Evolutionary conservation across 2,329 filamentous ascomycete genomes (phyloP).

Genomic region (Amauroascus niger): DNA sequence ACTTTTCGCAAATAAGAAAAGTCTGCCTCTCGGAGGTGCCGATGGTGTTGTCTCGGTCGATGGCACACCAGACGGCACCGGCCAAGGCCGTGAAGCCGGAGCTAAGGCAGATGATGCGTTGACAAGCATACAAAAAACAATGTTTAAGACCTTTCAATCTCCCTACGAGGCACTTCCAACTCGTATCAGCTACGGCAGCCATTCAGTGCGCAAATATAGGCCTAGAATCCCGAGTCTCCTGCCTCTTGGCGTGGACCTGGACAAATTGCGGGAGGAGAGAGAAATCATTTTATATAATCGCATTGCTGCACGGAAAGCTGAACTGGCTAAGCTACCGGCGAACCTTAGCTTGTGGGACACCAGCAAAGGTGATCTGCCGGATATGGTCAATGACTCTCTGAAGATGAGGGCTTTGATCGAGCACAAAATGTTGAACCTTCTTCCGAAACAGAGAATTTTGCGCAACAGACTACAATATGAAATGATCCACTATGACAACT

Average conservation of each 20-base stretch:
- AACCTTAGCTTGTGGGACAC: constrained; percentile 84
- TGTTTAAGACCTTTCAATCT: constrained; percentile 64
- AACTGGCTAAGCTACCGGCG: constrained; percentile 72
- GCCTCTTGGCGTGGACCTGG: constrained; percentile 77
- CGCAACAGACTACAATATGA: constrained; percentile 80
- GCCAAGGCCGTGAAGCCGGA: constrained; percentile 21
- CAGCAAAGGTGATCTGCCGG: constrained; percentile 54
- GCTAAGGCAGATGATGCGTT: constrained; percentile 19
- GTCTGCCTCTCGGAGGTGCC: constrained; percentile 24
- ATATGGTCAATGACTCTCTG: constrained; percentile 63
- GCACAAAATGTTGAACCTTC: constrained; percentile 81
- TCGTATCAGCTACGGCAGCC: constrained; percentile 68
- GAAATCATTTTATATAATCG: constrained; percentile 85
- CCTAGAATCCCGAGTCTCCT: constrained; percentile 79
- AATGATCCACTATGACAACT: constrained; percentile 91
- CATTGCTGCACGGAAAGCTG: constrained; percentile 71
- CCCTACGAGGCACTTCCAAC: constrained; percentile 53
- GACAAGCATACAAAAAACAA: constrained; percentile 28
- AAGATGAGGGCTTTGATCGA: constrained; percentile 90
- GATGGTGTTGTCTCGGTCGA: constrained; percentile 29
- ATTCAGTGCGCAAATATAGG: constrained; percentile 64
- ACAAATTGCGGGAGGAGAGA: constrained; percentile 73
- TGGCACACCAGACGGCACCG: constrained; percentile 33
- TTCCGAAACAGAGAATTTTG: constrained; percentile 76
- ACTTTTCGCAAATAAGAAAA: constrained; percentile 56